Evolutionary conservation across 75 land plant genomes (phyloP).

Genomic region (Ceratopteris richardii): DNA sequence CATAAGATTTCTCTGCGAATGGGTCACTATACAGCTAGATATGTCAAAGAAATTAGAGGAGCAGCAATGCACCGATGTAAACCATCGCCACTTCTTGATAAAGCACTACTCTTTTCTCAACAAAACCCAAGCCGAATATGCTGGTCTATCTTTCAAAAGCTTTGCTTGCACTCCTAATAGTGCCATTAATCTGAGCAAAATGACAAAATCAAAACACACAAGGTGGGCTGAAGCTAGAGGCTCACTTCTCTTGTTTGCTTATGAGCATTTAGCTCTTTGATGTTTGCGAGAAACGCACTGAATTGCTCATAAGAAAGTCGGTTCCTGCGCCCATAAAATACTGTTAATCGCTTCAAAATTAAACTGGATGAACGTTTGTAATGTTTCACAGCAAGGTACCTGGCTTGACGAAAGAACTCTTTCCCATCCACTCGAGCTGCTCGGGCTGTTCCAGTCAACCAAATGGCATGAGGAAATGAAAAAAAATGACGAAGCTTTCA

Average conservation of each 20-base stretch:
- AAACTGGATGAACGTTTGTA: slow-evolving; percentile 65
- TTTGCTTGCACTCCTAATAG: no score
- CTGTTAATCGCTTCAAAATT: slow-evolving; percentile 19
- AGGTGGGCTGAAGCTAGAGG: background rate
- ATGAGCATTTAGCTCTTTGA: slow-evolving; percentile 84
- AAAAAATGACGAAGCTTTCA: no score
- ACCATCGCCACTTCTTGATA: no score
- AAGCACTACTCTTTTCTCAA: no score
- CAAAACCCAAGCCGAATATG: no score
- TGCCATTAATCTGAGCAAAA: no score
- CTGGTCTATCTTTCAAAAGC: no score
- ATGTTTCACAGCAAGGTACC: slow-evolving; percentile 55
- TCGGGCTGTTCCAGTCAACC: slow-evolving; percentile 11
- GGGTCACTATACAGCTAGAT: no score
- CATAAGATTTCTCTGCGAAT: background rate
- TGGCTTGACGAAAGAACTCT: slow-evolving; percentile 85
- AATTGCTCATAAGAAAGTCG: slow-evolving; percentile 90
- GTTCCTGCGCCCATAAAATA: slow-evolving; percentile 35
- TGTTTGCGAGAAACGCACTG: slow-evolving; percentile 81
- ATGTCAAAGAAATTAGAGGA: no score
- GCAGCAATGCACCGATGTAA: no score
- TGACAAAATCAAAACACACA: slow-evolving; percentile 1
- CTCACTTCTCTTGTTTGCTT: slow-evolving; percentile 79
- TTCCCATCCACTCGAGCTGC: slow-evolving; percentile 80
- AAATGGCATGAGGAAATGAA: no score